Evolutionary conservation across 2,329 filamentous ascomycete species (phyloP).

Genomic region (Sclerotinia subarctica): DNA sequence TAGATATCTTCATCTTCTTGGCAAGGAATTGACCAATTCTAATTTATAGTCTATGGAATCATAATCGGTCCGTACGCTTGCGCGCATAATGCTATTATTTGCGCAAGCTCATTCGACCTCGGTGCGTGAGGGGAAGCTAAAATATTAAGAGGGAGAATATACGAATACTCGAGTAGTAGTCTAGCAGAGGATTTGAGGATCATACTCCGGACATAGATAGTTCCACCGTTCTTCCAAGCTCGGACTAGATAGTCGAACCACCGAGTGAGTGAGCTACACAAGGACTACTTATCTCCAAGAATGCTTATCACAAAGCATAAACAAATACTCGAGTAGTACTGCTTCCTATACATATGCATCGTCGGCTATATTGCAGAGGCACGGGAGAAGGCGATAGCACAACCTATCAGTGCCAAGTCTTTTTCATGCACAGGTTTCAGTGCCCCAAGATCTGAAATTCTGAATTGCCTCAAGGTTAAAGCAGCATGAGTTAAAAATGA

Average conservation of each 20-base stretch:
- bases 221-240: neutral
- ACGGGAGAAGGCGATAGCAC: neutral
- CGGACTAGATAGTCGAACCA: neutral
- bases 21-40: neutral
- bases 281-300: too few species aligned
- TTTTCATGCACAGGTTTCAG: neutral
- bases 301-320: too few species aligned
- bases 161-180: too few species aligned
- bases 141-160: too few species aligned
- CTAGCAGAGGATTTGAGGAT: too few species aligned
- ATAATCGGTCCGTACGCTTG: neutral
- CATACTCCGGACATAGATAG: too few species aligned
- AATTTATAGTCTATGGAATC: neutral
- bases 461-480: neutral
- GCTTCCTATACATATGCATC: too few species aligned
- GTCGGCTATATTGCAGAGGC: too few species aligned
- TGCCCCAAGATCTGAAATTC: neutral
- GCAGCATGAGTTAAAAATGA: neutral
- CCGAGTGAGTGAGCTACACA: too few species aligned
- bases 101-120: neutral
- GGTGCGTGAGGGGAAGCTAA: too few species aligned
- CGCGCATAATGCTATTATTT: neutral
- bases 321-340: too few species aligned
- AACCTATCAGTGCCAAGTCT: neutral
- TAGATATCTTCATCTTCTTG: too few species aligned